Evolutionary conservation across 1,284 basidiomycete genomes (phyloP).

Genomic region (Marasmius fiardii): DNA sequence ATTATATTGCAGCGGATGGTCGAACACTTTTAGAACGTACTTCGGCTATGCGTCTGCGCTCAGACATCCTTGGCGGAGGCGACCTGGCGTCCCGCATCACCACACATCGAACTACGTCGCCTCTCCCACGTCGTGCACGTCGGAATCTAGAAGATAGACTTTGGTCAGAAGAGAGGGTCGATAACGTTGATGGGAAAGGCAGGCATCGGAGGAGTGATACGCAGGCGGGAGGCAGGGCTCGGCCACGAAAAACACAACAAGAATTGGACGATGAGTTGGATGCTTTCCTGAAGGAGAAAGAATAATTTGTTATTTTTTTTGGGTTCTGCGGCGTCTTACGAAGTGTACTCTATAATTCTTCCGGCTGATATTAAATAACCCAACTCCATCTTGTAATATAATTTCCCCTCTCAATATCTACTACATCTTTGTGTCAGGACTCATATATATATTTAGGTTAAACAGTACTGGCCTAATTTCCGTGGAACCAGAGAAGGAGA

Average conservation of each 20-base stretch:
- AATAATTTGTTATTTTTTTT: conserved; percentile 15
- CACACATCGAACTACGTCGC: conserved; percentile 16
- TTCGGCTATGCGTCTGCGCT: conserved; percentile 36
- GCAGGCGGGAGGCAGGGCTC: conserved; percentile 23
- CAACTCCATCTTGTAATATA: background rate
- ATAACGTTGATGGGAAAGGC: conserved; percentile 22
- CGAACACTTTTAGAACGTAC: conserved; percentile 55
- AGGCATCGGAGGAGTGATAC: conserved; percentile 25
- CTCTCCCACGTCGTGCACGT: conserved; percentile 36
- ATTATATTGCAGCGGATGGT: conserved; percentile 49
- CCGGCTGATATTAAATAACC: background rate
- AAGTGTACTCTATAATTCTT: background rate
- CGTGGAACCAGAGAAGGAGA: too few species aligned
- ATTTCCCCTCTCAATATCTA: too few species aligned
- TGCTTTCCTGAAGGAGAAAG: conserved; percentile 57
- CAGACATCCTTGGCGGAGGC: conserved; percentile 18
- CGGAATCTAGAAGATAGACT: conserved; percentile 12
- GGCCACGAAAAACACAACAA: conserved; percentile 57
- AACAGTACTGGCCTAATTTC: too few species aligned
- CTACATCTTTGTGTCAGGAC: too few species aligned
- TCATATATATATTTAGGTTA: too few species aligned
- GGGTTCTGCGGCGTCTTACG: background rate
- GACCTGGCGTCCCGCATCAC: conserved; percentile 43
- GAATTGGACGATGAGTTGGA: conserved; percentile 78
- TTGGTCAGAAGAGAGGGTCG: conserved; percentile 14